These are phyloP conservation scores for Suhomyces kilbournensis DNA, from an alignment of 805 yeast species.

Conservation along the genomic window DNA sequence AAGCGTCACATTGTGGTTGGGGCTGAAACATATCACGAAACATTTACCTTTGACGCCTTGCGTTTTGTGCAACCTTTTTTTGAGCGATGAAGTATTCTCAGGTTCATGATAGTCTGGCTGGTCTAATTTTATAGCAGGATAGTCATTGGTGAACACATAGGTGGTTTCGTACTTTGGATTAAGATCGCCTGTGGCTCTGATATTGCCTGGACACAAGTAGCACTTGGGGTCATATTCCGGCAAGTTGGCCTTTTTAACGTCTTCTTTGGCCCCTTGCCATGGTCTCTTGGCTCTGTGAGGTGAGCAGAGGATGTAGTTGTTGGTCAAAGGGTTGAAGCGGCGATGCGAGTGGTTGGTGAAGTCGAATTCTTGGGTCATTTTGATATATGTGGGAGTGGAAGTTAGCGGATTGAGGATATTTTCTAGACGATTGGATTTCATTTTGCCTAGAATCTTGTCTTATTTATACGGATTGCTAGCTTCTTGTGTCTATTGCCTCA, in stretches of 20 bases:
- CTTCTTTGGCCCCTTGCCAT: constrained; percentile 76
- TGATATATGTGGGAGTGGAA: constrained; percentile 11
- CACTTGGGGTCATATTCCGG: constrained; percentile 64
- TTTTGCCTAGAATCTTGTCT: not conserved
- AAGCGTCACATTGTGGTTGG: constrained; percentile 63
- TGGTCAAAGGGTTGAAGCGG: constrained; percentile 66
- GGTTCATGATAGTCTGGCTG: constrained; percentile 45
- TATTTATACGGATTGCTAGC: not conserved
- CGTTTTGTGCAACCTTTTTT: constrained; percentile 47
- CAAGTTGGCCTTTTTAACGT: constrained; percentile 34
- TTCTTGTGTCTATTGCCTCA: not conserved
- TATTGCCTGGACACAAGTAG: constrained; percentile 70
- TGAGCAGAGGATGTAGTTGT: constrained; percentile 66
- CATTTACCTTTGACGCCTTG: constrained; percentile 66
- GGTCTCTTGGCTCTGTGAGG: constrained; percentile 79
- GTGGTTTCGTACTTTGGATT: constrained; percentile 60
- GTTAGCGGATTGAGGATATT: constrained; percentile 21
- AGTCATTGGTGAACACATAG: constrained; percentile 64
- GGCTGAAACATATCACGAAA: constrained; percentile 69
- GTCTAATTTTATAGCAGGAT: constrained; percentile 61
- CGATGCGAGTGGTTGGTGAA: constrained; percentile 62
- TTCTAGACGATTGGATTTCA: constrained; percentile 12
- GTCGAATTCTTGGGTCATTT: constrained; percentile 31
- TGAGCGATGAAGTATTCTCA: constrained; percentile 20
- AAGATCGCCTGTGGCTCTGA: constrained; percentile 56